Evolutionary conservation across 768 basidiomycete genomes (phyloP).

Genomic region (Clavaria fumosa): DNA sequence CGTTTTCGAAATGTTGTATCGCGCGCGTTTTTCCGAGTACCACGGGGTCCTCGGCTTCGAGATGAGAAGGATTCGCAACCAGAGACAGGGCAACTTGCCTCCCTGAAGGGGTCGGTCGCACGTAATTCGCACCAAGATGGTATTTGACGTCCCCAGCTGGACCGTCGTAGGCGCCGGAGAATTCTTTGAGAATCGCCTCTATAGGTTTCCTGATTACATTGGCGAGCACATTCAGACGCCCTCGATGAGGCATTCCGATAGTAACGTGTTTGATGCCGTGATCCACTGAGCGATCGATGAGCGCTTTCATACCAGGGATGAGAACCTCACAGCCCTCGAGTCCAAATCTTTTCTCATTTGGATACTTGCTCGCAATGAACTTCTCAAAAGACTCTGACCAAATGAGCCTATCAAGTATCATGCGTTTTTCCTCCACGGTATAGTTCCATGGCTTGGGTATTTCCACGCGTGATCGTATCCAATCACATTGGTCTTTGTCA

Average conservation of each 20-base stretch:
- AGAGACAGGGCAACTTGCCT: conserved; percentile 96
- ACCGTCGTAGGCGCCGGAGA: conserved; percentile 59
- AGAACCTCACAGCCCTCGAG: conserved; percentile 96
- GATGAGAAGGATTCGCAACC: conserved; percentile 96
- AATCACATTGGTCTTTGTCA: conserved; percentile 97
- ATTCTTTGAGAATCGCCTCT: conserved; percentile 96
- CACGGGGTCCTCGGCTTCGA: conserved; percentile 94
- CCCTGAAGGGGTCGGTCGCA: conserved; percentile 92
- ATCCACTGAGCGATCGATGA: conserved; percentile 97
- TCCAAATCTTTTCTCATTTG: conserved; percentile 99
- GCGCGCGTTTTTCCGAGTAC: conserved; percentile 99
- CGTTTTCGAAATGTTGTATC: conserved; percentile 87
- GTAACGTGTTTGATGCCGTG: conserved; percentile 91
- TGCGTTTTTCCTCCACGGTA: conserved; percentile 93
- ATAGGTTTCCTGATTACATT: conserved; percentile 98
- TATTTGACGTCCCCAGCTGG: conserved; percentile 98
- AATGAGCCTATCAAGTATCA: conserved; percentile 97
- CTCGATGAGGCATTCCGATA: conserved; percentile 99
- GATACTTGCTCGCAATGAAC: conserved; percentile 96
- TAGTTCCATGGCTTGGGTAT: conserved; percentile 96
- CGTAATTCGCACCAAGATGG: conserved; percentile 96
- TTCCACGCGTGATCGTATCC: conserved; percentile 95
- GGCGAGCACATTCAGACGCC: conserved; percentile 91
- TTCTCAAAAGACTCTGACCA: conserved; percentile 99
- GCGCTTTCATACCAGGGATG: conserved; percentile 98